Base-by-base conservation (phyloP, 2,329 filamentous ascomycete genomes). In the Clonostachys rosea region DNA sequence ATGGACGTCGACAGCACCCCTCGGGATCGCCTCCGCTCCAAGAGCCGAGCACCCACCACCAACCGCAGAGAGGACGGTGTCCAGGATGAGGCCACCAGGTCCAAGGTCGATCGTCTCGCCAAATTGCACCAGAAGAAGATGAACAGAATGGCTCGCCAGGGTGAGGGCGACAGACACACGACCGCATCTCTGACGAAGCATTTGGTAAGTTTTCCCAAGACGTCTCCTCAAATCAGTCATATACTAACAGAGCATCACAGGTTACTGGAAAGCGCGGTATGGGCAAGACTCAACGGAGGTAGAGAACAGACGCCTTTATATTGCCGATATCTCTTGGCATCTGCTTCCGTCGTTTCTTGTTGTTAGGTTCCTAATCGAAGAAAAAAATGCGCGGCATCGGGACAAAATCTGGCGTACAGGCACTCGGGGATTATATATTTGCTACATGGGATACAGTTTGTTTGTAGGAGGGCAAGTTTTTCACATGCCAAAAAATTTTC, bases 101-200 rank as follows among this genome's bases (percentile, higher is more conserved):
- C 76, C 50, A 95, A 92, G 80, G 91, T 89, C 36, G 91, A 96
- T 68, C 84, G 86, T 60, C 75, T 95, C 65, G 79, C 84, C 64
- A 97, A 96, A 79, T 73, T 99, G 64, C 79, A 85, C 60, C 95
- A 99, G 84, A 91, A 92, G 79, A 92, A 91, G 82, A 96, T 95
- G 91, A 99, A 99, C 76, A 83, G 92, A 55, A 94, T 95, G 87
- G 94, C 94, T 41, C 85, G 91, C 68, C 89, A 95, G 78, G 94
- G 94, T 77, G 94, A 99, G 75, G 91, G 87, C 52, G 94, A 99
- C 78, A 84, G 95, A 65, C 92, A 97, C 72, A 83, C 84, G 52
- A 85, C 85, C 47, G 87, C 88, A 36, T 79, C 88, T 46, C 71
- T 95, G 69, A 82, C 85, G 52, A 99, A 95, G 75, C 94, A 97